Conservation (phyloP, 306 rosid species). For the Malus sieversii region DNA sequence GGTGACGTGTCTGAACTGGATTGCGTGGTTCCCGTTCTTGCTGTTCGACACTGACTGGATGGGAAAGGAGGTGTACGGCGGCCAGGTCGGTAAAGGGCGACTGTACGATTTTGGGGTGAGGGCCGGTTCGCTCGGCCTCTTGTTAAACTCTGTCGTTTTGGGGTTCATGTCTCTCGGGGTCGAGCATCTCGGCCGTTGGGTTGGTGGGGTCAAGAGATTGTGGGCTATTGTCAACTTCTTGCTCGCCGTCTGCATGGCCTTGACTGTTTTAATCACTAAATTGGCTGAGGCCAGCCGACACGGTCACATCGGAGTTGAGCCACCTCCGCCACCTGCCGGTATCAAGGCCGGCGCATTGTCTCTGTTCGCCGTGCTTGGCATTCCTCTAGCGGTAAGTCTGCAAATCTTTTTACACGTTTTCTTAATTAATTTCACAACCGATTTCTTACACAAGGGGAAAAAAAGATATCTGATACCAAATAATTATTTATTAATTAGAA, state of each 20-base stretch:
- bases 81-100: slow-evolving; percentile 36
- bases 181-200: slow-evolving; percentile 36
- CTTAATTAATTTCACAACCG: background rate
- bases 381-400: slow-evolving; percentile 59
- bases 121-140: slow-evolving; percentile 63
- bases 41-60: slow-evolving; percentile 93
- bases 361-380: slow-evolving; percentile 58
- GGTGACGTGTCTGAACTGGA: slow-evolving; percentile 82
- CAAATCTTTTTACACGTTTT: background rate
- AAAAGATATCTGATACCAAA: background rate
- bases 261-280: slow-evolving; percentile 61
- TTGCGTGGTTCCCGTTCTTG: slow-evolving; percentile 87
- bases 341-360: slow-evolving; percentile 58
- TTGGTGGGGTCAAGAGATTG: slow-evolving; percentile 62
- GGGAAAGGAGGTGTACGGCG: slow-evolving; percentile 87
- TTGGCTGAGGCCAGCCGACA: slow-evolving; percentile 34
- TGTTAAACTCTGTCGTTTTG: slow-evolving; percentile 66
- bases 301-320: background rate
- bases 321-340: slow-evolving; percentile 25
- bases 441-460: background rate
- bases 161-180: slow-evolving; percentile 51
- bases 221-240: slow-evolving; percentile 81
- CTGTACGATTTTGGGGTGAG: slow-evolving; percentile 58
- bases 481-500: background rate
- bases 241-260: slow-evolving; percentile 36